Evolutionary conservation across 768 basidiomycete species (phyloP), one percentile per base, ranked within the genome.

Genomic region (Imleria badia): DNA sequence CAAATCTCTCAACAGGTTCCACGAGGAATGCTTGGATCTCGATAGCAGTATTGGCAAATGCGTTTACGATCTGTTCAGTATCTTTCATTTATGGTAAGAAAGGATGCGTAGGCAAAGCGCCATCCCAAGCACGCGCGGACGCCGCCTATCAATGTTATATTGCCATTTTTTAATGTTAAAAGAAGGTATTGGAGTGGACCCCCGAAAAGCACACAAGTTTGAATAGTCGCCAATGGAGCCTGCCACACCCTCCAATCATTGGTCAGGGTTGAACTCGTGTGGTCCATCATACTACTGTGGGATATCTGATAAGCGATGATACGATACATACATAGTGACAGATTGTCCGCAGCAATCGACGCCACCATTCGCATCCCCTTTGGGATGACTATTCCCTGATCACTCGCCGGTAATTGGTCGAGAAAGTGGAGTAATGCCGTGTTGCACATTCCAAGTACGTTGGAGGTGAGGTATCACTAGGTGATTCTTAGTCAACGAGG

Each of bases 391-490:
- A n/a, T 49, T 79, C 72, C 7, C 60, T 67, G 34, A 81, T 62
- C 11, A 70, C 49, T 68, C 70, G 3, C 76, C 78, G 50, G 56
- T 71, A 45, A 84, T 76, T 2, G 83, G 81, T 53, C 71, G 76
- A 8, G 81, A 78, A 30, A 89, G 75, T 0, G 87, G 85, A 19
- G 88, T 64, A 22, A 83, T 65, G 52, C 84, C 80, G 60, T 87
- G 84, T 22, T 71, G n/a, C n/a, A n/a, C n/a, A n/a, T 66, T 1
- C 67, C 72, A 0, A 54, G 76, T 70, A 22, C 86, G 78, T 48
- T 78, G 74, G 17, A 77, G 77, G 20, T 78, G 76, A 45, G 80
- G 78, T n/a, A 80, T 63, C 1, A 79, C 80, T 31, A 82, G 80
- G 55, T 78, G 74, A 49, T 65, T 81, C 80, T 79, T 80, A 44